These are phyloP conservation scores for Triticum turgidum DNA, from an alignment of 176 grass and related monocot genomes.

Conservation along the genomic window DNA sequence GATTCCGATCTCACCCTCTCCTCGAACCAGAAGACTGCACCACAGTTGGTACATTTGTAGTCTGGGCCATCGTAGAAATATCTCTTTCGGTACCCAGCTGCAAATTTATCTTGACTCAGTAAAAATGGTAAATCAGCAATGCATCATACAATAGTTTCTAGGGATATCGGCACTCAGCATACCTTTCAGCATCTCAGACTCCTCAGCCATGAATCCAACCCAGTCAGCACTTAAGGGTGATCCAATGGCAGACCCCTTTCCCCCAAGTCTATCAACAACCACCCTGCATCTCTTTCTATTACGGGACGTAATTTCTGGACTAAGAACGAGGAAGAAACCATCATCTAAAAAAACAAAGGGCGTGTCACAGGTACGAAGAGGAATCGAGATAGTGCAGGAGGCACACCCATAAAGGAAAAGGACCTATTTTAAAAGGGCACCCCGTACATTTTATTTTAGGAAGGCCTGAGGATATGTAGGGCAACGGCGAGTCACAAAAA, in stretches of 20 bases:
- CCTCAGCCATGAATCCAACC: background rate
- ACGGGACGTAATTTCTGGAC: background rate
- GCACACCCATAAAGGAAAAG: background rate
- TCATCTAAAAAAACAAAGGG: background rate
- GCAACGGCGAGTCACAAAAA: background rate
- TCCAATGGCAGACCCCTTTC: background rate
- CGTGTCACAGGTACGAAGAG: too few relatives aligned
- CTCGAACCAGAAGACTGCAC: background rate
- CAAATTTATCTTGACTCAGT: background rate
- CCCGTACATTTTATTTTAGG: background rate
- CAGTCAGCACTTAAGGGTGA: background rate
- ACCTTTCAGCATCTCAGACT: background rate
- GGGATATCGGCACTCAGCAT: background rate
- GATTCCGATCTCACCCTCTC: background rate
- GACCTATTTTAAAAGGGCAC: background rate
- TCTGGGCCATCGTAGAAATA: background rate
- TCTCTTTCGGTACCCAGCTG: background rate
- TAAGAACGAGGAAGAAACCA: background rate
- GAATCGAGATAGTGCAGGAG: background rate
- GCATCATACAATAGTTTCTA: background rate
- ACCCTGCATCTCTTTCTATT: background rate
- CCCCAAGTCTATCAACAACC: background rate
- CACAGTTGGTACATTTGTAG: background rate
- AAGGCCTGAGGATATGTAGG: background rate
- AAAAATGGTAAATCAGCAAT: background rate